A percentile compares a stretch with the other conserved stretches of the same genome.
phyloP scores from a whole-genome alignment of 108 stramenopile species.

The Aurantiochytrium sp. region DNA sequence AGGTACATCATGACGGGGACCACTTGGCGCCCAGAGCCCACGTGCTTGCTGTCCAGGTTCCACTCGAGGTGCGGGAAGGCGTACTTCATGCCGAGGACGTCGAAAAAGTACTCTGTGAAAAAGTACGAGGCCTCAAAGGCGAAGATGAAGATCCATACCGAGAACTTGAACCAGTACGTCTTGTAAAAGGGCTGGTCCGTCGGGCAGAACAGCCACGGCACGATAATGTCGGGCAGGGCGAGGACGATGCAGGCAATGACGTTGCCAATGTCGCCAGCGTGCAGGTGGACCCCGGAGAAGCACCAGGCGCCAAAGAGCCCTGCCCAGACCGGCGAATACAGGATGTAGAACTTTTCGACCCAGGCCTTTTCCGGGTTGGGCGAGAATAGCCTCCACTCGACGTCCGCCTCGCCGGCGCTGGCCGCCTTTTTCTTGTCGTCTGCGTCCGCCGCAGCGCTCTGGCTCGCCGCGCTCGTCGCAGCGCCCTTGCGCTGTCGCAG shows the following conservation, averaged over 20 bases:
- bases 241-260: neutral
- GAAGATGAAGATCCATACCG: neutral
- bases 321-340: neutral
- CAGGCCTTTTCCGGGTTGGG: neutral
- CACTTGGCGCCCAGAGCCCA: neutral
- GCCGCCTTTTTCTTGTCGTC: neutral
- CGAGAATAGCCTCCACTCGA: neutral
- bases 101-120: conserved; percentile 26
- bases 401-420: too few species aligned
- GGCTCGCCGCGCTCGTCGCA: too few species aligned
- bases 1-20: conserved; percentile 30
- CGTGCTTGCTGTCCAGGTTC: neutral
- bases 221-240: neutral
- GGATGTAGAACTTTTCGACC: neutral
- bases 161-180: conserved; percentile 30
- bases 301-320: neutral
- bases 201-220: neutral
- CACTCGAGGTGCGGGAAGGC: neutral
- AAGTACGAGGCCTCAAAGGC: conserved; percentile 22
- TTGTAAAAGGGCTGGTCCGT: neutral
- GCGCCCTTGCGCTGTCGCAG: too few species aligned
- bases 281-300: neutral
- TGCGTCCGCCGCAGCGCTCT: too few species aligned
- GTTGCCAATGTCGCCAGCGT: neutral
- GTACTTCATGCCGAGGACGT: conserved; percentile 18